These are phyloP conservation scores for Podospora didyma DNA, from an alignment of 495 filamentous ascomycete genomes.

Conservation along the genomic window DNA sequence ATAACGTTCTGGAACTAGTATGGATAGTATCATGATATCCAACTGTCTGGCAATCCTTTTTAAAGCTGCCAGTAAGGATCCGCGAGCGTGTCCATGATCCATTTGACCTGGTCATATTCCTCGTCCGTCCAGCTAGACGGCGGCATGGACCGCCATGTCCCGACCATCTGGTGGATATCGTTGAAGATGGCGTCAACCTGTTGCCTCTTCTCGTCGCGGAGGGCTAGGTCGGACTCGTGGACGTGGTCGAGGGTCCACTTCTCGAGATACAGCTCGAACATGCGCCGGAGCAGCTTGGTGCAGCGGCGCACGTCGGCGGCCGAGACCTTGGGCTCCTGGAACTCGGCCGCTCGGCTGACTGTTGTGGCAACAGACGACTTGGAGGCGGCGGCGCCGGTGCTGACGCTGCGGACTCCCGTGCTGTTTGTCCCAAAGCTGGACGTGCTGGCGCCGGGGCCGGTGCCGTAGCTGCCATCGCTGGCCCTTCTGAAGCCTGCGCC, in stretches of 20 bases:
- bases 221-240: conserved; percentile 3
- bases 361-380: background rate
- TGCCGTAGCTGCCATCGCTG: background rate
- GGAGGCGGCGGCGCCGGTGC: background rate
- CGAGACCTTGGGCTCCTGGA: conserved; percentile 4
- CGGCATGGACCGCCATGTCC: conserved; percentile 2
- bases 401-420: background rate
- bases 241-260: conserved; percentile 10
- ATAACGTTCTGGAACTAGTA: too few species aligned
- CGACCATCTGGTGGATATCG: conserved; percentile 16
- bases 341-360: background rate
- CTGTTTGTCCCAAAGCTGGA: background rate
- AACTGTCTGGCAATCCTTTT: too few species aligned
- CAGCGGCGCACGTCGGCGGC: conserved; percentile 14
- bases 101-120: conserved; percentile 11
- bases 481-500: background rate
- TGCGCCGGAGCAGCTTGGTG: conserved; percentile 6
- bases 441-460: background rate
- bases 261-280: conserved; percentile 15
- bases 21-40: too few species aligned
- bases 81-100: conserved; percentile 7
- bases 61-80: conserved; percentile 5
- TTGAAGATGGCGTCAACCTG: conserved; percentile 7
- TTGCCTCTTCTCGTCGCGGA: background rate
- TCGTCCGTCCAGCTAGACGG: conserved; percentile 9